Evolutionary conservation across 108 stramenopile species (phyloP), one percentile per base, ranked within the genome.

Genomic region (Fragilariopsis cylindrus): DNA sequence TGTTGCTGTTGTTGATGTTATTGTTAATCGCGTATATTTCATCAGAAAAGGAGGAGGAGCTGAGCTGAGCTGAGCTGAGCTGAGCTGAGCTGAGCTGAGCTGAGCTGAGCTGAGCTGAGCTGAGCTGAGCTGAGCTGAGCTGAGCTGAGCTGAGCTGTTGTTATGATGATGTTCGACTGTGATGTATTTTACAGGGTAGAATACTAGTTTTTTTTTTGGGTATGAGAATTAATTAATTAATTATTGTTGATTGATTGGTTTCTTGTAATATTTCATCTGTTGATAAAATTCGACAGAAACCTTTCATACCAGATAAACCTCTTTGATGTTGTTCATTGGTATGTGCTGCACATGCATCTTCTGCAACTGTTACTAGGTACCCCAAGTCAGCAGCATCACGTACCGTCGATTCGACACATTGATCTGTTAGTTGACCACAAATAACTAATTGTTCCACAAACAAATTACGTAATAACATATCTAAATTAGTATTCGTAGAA

Each of bases 311-410:
- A 57, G 54, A 44, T 12, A 92, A 56, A 8, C 92, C 89, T 48
- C 80, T 84, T 18, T 44, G 46, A 53, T 92, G 92, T 11, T 67
- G 58, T 8, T 74, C 76, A 43, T 70, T 60, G 41, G 76, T 75
- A 12, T 82, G 55, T 39, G 92, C 86, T 2, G 83, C 89, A 58
- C 92, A 92, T 5, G 92, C 92, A 75, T 92, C 92, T 12, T 92
- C 79, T 11, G 87, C 89, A 4, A 90, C 86, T 40, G 84, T 87
- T 2, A 92, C 89, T 15, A 90, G 66, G 65, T 77, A 92, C 21
- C 92, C 92, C 66, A 90, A 69, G 78, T 92, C 89, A 16, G 92
- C 92, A 13, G 88, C 92, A 80, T 89, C 86, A 47, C 92, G 82
- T 19, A 92, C 88, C 3, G 89, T 87, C 57, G 82, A 79, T 69